Conservation (phyloP, 2,329 filamentous ascomycete genomes). For the Fusarium oxysporum region DNA sequence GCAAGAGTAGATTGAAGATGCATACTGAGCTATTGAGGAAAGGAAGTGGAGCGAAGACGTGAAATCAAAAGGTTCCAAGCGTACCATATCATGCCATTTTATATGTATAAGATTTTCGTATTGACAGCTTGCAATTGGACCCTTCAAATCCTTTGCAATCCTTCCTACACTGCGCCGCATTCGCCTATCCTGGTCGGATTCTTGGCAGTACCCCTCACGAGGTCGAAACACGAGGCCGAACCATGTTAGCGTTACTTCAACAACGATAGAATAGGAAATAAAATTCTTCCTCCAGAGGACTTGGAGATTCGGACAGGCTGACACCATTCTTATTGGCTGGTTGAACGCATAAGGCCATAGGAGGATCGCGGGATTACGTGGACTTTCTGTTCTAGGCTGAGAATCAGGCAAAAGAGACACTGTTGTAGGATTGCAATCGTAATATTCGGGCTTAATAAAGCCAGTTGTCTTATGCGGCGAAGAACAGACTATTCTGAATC, state of each 20-base stretch:
- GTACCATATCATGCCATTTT: background rate
- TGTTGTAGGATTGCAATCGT: background rate
- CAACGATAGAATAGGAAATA: background rate
- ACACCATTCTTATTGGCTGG: background rate
- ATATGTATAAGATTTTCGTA: background rate
- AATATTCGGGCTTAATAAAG: background rate
- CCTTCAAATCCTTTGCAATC: background rate
- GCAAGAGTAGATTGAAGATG: slow-evolving; percentile 6
- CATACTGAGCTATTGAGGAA: background rate
- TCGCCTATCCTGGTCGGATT: accelerated
- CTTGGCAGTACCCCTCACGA: background rate
- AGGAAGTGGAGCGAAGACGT: too few species aligned
- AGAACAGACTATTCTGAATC: accelerated
- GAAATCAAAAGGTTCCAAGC: too few species aligned
- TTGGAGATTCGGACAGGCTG: too few species aligned
- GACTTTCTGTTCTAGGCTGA: background rate
- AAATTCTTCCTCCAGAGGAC: too few species aligned
- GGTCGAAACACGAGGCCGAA: background rate
- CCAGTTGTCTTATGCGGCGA: too few species aligned
- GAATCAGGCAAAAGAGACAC: background rate
- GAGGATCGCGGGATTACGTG: background rate
- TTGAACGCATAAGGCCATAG: too few species aligned
- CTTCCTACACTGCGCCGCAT: background rate
- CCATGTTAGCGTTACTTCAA: background rate
- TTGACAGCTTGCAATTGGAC: accelerated